Evolutionary conservation across 2,329 filamentous ascomycete genomes (phyloP), one percentile per base, ranked within the genome.

Genomic region (Trichoderma sp.): DNA sequence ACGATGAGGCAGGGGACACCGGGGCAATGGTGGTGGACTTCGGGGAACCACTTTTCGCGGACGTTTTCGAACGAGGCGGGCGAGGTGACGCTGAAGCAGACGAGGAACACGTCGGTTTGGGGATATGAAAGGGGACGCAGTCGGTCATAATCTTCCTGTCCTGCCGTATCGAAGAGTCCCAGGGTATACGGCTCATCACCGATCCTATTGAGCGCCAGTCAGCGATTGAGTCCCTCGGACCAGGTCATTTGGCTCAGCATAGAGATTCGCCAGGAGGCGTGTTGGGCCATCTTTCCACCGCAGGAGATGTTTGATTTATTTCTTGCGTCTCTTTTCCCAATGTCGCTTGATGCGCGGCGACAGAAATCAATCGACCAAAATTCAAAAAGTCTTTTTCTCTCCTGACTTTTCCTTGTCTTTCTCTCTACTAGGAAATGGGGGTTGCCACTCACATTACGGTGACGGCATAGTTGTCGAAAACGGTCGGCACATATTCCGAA

Each of bases 391-490:
- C 35, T 29, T n/a, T 4, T 33, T 35, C 29, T 24, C 16, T 50
- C 38, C 56, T 27, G 8, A 16, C 14, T 41, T 63, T 27, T 69
- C 53, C n/a, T 18, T 11, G n/a, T 53, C 6, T 27, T 33, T 56
- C 29, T 33, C 18, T 21, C 21, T 38, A n/a, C 18, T 16, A 41
- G 7, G 21, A 60, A 77, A 76, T 75, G 76, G 75, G 50, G 14
- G 38, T n/a, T 16, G 53, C 77, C 75, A 93, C 95, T 92, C 90
- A 98, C 97, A 99, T 99, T 80, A 99, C 97, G 79, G 97, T 99
- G 84, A 99, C 97, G 75, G 97, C 97, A 90, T 99, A 99, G 88
- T 99, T 99, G 86, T 99, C 97, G 86, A 99, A 99, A 78, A 99
- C 97, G 35, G 97, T 99, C 71, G 97, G 97, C 76, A 99, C 97